Evolutionary conservation across 2,329 filamentous ascomycete species (phyloP).

Genomic region (Pyricularia pennisetigena): DNA sequence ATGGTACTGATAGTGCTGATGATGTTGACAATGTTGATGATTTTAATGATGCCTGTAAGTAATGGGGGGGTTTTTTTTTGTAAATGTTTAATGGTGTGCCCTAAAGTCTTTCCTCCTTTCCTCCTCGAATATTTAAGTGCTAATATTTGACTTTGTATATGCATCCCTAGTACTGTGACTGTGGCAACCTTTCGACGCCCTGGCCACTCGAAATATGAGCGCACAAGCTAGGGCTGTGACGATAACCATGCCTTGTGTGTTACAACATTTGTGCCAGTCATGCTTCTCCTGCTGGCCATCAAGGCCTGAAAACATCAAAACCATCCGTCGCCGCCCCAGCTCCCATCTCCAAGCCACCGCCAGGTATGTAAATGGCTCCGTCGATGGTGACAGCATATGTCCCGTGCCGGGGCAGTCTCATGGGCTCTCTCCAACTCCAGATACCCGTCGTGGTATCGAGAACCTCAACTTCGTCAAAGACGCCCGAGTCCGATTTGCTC

Average conservation of each 20-base stretch:
- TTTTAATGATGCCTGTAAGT: background rate
- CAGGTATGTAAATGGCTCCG: background rate
- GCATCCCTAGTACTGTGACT: background rate
- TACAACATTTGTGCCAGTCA: background rate
- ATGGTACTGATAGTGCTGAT: too few species aligned
- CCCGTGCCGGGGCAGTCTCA: background rate
- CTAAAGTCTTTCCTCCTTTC: background rate
- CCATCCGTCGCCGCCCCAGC: background rate
- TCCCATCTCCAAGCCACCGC: background rate
- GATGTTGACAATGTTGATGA: too few species aligned
- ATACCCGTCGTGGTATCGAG: background rate
- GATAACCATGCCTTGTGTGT: background rate
- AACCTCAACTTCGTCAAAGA: background rate
- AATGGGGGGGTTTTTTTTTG: too few species aligned
- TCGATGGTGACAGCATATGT: background rate
- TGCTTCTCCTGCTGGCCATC: background rate
- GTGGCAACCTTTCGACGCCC: background rate
- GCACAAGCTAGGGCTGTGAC: background rate
- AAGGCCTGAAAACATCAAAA: background rate
- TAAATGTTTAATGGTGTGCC: background rate
- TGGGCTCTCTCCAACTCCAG: background rate
- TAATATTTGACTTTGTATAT: background rate
- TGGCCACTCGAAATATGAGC: too few species aligned
- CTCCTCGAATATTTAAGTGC: background rate
- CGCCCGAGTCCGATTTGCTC: slow-evolving; percentile 6